Conservation (phyloP, 257 asterid genomes). For the Solanum tarijense region DNA sequence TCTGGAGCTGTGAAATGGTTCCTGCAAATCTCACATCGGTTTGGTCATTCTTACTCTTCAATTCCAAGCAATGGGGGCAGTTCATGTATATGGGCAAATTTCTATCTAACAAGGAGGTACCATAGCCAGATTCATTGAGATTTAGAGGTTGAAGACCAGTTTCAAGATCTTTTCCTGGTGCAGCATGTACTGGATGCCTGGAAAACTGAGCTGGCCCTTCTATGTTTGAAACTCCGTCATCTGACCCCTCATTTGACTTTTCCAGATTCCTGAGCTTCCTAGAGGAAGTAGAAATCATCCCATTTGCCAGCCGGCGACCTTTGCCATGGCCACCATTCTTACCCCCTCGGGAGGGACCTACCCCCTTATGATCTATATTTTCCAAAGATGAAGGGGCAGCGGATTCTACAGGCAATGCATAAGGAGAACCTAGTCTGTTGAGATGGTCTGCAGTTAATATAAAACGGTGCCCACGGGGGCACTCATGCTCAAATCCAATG, state of each 20-base stretch:
- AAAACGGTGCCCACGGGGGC: slow-evolving; percentile 91
- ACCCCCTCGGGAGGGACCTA: slow-evolving; percentile 36
- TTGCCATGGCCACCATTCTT: slow-evolving; percentile 49
- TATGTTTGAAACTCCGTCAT: slow-evolving; percentile 20
- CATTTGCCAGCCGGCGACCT: slow-evolving; percentile 55
- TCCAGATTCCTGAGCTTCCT: slow-evolving; percentile 39
- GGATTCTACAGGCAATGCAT: slow-evolving; percentile 46
- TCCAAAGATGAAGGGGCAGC: slow-evolving; percentile 22
- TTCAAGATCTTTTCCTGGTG: slow-evolving; percentile 32
- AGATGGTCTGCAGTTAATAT: slow-evolving; percentile 65
- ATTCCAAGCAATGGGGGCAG: slow-evolving; percentile 76
- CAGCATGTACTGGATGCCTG: slow-evolving; percentile 24
- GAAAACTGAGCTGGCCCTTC: slow-evolving; percentile 32
- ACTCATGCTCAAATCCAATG: slow-evolving; percentile 88
- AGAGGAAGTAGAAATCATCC: slow-evolving; percentile 25
- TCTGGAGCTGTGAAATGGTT: slow-evolving; percentile 82
- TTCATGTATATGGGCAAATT: slow-evolving; percentile 79
- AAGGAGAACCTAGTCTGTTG: slow-evolving; percentile 56
- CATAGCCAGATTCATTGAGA: slow-evolving; percentile 39
- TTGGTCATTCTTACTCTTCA: slow-evolving; percentile 26
- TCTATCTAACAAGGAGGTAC: slow-evolving; percentile 48
- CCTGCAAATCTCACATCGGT: slow-evolving; percentile 55
- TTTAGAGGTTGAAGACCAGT: slow-evolving; percentile 27
- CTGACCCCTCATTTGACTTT: slow-evolving; percentile 46
- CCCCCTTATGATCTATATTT: slow-evolving; percentile 30